A percentile compares a stretch with the other conserved stretches of the same genome.
Evolutionary conservation across 495 filamentous ascomycete genomes (phyloP).

Genomic region (Chaetomium tenue): DNA sequence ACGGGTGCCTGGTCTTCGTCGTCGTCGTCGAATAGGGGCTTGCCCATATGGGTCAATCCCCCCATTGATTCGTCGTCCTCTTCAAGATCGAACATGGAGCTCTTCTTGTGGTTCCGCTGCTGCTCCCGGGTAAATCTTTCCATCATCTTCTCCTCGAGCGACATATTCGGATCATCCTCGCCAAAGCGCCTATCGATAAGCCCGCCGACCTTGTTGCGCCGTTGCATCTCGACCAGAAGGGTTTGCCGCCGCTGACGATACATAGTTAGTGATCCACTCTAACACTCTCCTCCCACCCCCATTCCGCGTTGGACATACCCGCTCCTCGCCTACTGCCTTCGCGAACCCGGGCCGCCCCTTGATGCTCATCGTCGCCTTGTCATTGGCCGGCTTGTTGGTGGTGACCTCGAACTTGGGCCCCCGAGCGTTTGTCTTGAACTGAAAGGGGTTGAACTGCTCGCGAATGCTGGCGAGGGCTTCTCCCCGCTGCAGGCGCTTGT

Average conservation of each 20-base stretch:
- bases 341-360: conserved; percentile 73
- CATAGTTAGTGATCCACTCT: conserved; percentile 5
- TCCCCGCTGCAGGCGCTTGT: conserved; percentile 68
- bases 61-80: conserved; percentile 71
- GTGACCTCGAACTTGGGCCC: conserved; percentile 74
- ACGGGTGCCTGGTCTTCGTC: conserved; percentile 26
- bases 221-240: conserved; percentile 79
- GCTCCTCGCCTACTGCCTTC: conserved; percentile 84
- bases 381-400: conserved; percentile 56
- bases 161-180: conserved; percentile 91
- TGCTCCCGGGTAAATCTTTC: conserved; percentile 87
- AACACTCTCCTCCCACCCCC: not conserved
- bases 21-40: conserved; percentile 60
- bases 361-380: conserved; percentile 52
- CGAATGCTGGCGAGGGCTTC: conserved; percentile 78
- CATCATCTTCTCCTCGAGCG: conserved; percentile 87
- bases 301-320: conserved; percentile 50
- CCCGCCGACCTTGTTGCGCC: conserved; percentile 83
- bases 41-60: conserved; percentile 80
- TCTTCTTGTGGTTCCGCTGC: conserved; percentile 65
- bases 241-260: conserved; percentile 65
- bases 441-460: conserved; percentile 96
- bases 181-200: conserved; percentile 92
- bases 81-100: conserved; percentile 84
- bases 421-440: conserved; percentile 69